Evolutionary conservation across 192 early-diverging fungal species (phyloP), one percentile per base, ranked within the genome.

Genomic region (Umbelopsis isabellina): DNA sequence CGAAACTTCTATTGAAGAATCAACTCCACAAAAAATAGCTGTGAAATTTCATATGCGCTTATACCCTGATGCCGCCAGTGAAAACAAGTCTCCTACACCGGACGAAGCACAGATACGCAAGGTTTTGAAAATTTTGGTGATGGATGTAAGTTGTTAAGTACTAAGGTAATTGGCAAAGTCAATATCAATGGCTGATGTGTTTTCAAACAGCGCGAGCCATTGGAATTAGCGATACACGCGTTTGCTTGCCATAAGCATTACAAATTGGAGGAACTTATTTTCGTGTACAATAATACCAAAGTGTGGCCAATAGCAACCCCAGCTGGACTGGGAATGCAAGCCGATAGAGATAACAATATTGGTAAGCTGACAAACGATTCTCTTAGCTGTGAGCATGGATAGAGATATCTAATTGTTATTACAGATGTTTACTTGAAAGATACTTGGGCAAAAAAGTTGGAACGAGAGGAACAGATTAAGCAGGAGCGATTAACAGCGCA

Each of bases 241-340:
- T 77, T 69, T 66, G 61, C 67, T 46, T 13, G 46, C 12, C 48
- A 69, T 13, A 77, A 77, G 47, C 21, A 37, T 1, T 46, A 72
- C 30, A 48, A 35, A 20, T 61, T 44, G 37, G 35, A 67, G 4
- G 70, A 76, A 5, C 7, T 72, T 2, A 11, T 77, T 6, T 27
- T 77, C 33, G 50, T 65, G 1, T 72, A 77, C 68, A 69, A 77
- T 13, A 72, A 77, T 13, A 48, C 53, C 15, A 25, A 47, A 18
- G 52, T 77, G 13, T 66, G 72, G 46, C 30, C 72, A 47, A 66
- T 48, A 22, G 55, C 70, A 20, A 77, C 75, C 18, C 75, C 75
- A 15, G 46, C 52, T 45, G 52, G 71, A 65, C 20, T 77, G 18
- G 66, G 50, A 1, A 77, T 77, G 75, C 30, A 35, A 27, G 7